Percentiles rank a stretch among this genome's conserved stretches.
Evolutionary conservation across 2,329 filamentous ascomycete species (phyloP).

Genomic region (Fusarium tuaranense): DNA sequence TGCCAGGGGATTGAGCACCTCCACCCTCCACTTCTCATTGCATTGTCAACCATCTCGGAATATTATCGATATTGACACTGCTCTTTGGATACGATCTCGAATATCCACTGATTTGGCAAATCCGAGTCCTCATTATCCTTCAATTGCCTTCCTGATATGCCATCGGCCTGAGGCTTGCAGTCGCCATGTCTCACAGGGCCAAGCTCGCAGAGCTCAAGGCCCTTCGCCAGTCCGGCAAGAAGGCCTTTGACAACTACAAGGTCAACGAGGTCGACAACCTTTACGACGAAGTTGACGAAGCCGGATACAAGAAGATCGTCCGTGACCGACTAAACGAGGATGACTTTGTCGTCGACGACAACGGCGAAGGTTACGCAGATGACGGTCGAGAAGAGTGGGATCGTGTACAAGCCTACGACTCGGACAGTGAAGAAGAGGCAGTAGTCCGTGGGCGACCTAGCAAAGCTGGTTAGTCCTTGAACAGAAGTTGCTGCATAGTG

Average conservation of each 20-base stretch:
- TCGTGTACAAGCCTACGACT: constrained; percentile 74
- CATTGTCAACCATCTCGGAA: constrained; percentile 1
- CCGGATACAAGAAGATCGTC: constrained; percentile 96
- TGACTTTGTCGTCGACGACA: constrained; percentile 98
- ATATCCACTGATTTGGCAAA: neutral
- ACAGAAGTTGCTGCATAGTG: neutral
- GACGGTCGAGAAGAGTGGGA: constrained; percentile 97
- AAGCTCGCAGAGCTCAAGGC: constrained; percentile 84
- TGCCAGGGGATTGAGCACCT: constrained; percentile 34
- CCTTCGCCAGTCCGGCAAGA: constrained; percentile 90
- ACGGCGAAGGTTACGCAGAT: constrained; percentile 95
- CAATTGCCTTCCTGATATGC: constrained; percentile 34
- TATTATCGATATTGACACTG: constrained; percentile 13
- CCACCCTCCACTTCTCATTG: constrained; percentile 16
- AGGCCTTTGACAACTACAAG: constrained; percentile 87
- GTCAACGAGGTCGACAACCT: constrained; percentile 85
- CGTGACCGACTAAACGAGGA: constrained; percentile 89
- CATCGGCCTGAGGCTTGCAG: constrained; percentile 29
- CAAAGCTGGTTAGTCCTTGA: constrained; percentile 60
- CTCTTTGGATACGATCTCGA: constrained; percentile 5
- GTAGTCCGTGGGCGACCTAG: constrained; percentile 59
- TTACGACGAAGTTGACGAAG: constrained; percentile 97
- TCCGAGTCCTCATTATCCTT: neutral
- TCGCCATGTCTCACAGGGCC: constrained; percentile 56
- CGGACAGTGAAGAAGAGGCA: constrained; percentile 73